phyloP scores from a whole-genome alignment of 768 basidiomycete genomes.

The Trametes gibbosa region DNA sequence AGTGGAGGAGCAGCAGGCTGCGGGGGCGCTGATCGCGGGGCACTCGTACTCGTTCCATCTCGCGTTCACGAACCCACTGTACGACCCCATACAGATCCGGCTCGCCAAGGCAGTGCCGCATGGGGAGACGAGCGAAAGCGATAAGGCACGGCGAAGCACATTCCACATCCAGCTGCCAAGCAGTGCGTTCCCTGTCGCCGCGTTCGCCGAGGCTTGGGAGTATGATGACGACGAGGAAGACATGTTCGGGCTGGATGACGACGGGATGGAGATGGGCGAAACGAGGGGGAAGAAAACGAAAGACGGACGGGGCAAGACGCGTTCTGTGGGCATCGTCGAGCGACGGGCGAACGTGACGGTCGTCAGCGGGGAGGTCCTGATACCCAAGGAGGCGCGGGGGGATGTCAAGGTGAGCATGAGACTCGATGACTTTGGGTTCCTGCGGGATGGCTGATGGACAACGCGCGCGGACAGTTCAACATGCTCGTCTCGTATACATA shows the following conservation, averaged over 20 bases:
- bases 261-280: slow-evolving; percentile 35
- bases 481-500: slow-evolving; percentile 95
- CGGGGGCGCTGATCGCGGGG: slow-evolving; percentile 60
- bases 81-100: slow-evolving; percentile 93
- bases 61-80: slow-evolving; percentile 90
- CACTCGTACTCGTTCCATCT: slow-evolving; percentile 86
- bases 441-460: neutral
- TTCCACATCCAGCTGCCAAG: slow-evolving; percentile 82
- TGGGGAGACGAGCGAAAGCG: slow-evolving; percentile 33
- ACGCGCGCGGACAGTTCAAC: slow-evolving; percentile 62
- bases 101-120: slow-evolving; percentile 71
- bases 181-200: slow-evolving; percentile 74
- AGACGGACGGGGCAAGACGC: slow-evolving; percentile 43
- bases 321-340: slow-evolving; percentile 81
- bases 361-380: slow-evolving; percentile 84
- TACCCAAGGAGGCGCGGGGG: slow-evolving; percentile 76
- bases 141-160: slow-evolving; percentile 64
- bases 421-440: neutral
- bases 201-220: slow-evolving; percentile 97
- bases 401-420: slow-evolving; percentile 65
- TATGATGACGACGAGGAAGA: slow-evolving; percentile 87
- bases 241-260: slow-evolving; percentile 63
- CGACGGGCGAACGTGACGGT: slow-evolving; percentile 86
- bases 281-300: slow-evolving; percentile 40
- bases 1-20: slow-evolving; percentile 25